Evolutionary conservation across 192 early-diverging fungal genomes (phyloP).

Genomic region (Coemansia sp.): DNA sequence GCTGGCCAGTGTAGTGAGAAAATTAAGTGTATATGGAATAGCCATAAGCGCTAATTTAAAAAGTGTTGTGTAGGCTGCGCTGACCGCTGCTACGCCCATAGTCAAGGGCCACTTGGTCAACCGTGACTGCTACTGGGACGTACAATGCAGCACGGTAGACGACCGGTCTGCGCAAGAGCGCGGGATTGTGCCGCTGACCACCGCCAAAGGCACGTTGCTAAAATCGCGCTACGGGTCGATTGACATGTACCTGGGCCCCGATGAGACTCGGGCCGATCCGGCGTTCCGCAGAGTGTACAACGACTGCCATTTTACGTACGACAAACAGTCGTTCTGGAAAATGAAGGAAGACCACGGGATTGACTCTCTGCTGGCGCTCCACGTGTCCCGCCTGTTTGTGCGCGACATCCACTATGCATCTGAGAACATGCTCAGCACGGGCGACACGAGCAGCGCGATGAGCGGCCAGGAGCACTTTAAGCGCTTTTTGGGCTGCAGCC

Average conservation of each 20-base stretch:
- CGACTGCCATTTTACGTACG: constrained; percentile 80
- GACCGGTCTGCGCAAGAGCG: constrained; percentile 91
- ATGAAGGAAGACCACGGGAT: constrained; percentile 70
- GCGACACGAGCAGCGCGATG: neutral
- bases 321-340: constrained; percentile 71
- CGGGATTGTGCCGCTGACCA: constrained; percentile 73
- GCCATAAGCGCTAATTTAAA: neutral
- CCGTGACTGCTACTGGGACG: constrained; percentile 97
- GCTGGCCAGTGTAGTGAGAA: too few relatives aligned
- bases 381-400: constrained; percentile 92
- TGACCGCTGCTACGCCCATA: constrained; percentile 90
- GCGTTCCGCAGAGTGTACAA: constrained; percentile 85
- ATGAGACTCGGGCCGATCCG: constrained; percentile 37
- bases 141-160: constrained; percentile 88
- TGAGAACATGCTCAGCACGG: constrained; percentile 69
- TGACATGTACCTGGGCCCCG: constrained; percentile 78
- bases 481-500: constrained; percentile 95
- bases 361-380: constrained; percentile 84
- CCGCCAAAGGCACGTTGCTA: constrained; percentile 72
- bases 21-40: too few relatives aligned
- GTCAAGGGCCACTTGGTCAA: constrained; percentile 91
- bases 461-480: constrained; percentile 92
- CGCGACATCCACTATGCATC: constrained; percentile 95
- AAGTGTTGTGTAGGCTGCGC: constrained; percentile 59
- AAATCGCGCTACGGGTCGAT: constrained; percentile 98